These are phyloP conservation scores for Pholiota microspora DNA, from an alignment of 768 basidiomycete genomes.

Conservation along the genomic window DNA sequence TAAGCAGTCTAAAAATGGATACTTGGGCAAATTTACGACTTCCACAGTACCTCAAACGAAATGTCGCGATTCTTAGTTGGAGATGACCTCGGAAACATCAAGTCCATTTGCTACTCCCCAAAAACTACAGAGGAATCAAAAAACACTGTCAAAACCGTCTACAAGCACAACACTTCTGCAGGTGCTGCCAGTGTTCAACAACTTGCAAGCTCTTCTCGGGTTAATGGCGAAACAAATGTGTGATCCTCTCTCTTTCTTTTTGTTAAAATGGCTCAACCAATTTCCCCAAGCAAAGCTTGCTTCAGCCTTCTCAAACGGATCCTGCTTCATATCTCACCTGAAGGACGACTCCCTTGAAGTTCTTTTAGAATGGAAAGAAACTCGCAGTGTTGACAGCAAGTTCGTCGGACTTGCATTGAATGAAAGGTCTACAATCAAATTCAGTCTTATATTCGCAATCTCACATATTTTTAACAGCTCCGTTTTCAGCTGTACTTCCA, in stretches of 20 bases:
- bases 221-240: conserved; percentile 24
- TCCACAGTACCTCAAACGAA: conserved; percentile 7
- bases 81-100: conserved; percentile 78
- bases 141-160: conserved; percentile 29
- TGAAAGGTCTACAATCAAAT: conserved; percentile 40
- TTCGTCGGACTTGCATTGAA: conserved; percentile 62
- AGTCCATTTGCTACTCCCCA: conserved; percentile 47
- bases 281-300: conserved; percentile 56
- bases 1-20: conserved; percentile 4
- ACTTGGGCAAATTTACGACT: conserved; percentile 6
- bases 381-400: conserved; percentile 49
- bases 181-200: conserved; percentile 23
- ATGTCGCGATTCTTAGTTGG: conserved; percentile 75
- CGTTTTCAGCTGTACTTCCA: conserved; percentile 71
- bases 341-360: conserved; percentile 39
- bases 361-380: conserved; percentile 61
- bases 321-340: conserved; percentile 41
- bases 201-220: conserved; percentile 17
- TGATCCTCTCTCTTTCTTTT: conserved; percentile 26
- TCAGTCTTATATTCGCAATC: not conserved
- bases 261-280: conserved; percentile 9
- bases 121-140: conserved; percentile 28
- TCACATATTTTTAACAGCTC: conserved; percentile 30
- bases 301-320: conserved; percentile 63
- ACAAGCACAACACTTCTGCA: conserved; percentile 24